phyloP scores from a whole-genome alignment of 805 yeast genomes.

The Jamesozyma jinghongensis region DNA sequence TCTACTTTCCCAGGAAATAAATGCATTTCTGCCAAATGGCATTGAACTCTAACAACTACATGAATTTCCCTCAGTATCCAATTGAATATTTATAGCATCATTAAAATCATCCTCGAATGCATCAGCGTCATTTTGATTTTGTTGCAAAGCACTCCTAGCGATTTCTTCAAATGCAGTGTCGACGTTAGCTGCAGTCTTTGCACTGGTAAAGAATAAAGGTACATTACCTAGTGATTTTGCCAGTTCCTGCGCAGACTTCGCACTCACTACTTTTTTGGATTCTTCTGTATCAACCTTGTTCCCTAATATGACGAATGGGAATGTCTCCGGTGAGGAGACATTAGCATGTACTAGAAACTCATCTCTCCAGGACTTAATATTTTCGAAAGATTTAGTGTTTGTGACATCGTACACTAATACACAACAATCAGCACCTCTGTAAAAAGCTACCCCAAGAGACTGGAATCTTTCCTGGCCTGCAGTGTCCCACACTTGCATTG shows the following conservation, averaged over 20 bases:
- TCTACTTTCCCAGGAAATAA: no score
- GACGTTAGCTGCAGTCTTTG: slow-evolving; percentile 91
- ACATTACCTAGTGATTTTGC: slow-evolving; percentile 61
- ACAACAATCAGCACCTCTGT: slow-evolving; percentile 97
- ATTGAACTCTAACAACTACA: slow-evolving; percentile 59
- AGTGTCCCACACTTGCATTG: slow-evolving; percentile 89
- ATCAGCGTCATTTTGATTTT: slow-evolving; percentile 59
- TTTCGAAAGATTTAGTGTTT: slow-evolving; percentile 86
- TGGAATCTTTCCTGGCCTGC: slow-evolving; percentile 99
- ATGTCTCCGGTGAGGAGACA: slow-evolving; percentile 85
- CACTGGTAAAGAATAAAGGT: slow-evolving; percentile 95
- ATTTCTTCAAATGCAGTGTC: slow-evolving; percentile 94
- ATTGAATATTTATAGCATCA: slow-evolving; percentile 90
- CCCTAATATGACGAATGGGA: slow-evolving; percentile 92
- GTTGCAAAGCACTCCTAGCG: slow-evolving; percentile 91
- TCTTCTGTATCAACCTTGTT: slow-evolving; percentile 95
- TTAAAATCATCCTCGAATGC: slow-evolving; percentile 90
- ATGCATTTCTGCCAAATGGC: no score
- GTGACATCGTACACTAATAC: slow-evolving; percentile 94
- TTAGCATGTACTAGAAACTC: slow-evolving; percentile 91
- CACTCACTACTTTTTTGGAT: slow-evolving; percentile 61
- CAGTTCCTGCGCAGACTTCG: slow-evolving; percentile 52
- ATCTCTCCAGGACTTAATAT: slow-evolving; percentile 85
- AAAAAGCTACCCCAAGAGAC: slow-evolving; percentile 91
- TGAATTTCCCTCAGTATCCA: slow-evolving; percentile 68